Evolutionary conservation across 306 rosid genomes (phyloP).

Genomic region (Luffa aegyptiaca): DNA sequence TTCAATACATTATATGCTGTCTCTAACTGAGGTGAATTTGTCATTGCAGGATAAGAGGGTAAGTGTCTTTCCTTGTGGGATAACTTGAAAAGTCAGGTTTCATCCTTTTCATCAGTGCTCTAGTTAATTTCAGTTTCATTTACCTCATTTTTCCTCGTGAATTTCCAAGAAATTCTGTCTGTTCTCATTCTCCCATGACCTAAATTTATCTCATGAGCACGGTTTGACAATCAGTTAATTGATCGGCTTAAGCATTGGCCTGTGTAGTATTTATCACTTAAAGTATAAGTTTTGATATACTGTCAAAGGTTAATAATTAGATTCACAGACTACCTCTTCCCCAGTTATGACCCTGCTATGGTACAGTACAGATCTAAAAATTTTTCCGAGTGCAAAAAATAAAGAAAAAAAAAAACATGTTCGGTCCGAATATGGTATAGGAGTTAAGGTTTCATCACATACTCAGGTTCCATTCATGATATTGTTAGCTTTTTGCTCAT

Average conservation of each 20-base stretch:
- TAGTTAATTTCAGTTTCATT: not conserved
- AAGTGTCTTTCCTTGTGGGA: not conserved
- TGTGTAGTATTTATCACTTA: not conserved
- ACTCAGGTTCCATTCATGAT: not conserved
- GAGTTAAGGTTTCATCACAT: not conserved
- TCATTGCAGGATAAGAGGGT: conserved; percentile 10
- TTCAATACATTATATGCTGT: not conserved
- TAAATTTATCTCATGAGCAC: not conserved
- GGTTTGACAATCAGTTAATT: not conserved
- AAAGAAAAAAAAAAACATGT: not conserved
- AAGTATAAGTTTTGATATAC: not conserved
- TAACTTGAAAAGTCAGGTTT: not conserved
- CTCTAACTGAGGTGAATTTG: not conserved
- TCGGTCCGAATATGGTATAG: not conserved
- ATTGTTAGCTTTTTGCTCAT: not conserved
- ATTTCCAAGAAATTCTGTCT: not conserved
- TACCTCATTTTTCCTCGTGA: not conserved
- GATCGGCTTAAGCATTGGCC: not conserved
- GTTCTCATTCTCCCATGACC: not conserved
- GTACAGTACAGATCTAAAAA: not conserved
- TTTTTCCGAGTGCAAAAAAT: not conserved
- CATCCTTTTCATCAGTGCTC: not conserved
- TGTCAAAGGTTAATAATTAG: not conserved
- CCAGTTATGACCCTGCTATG: not conserved
- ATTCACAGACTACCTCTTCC: not conserved